phyloP scores from a whole-genome alignment of 1,284 basidiomycete genomes.

The Sanguinoderma infundibulare region DNA sequence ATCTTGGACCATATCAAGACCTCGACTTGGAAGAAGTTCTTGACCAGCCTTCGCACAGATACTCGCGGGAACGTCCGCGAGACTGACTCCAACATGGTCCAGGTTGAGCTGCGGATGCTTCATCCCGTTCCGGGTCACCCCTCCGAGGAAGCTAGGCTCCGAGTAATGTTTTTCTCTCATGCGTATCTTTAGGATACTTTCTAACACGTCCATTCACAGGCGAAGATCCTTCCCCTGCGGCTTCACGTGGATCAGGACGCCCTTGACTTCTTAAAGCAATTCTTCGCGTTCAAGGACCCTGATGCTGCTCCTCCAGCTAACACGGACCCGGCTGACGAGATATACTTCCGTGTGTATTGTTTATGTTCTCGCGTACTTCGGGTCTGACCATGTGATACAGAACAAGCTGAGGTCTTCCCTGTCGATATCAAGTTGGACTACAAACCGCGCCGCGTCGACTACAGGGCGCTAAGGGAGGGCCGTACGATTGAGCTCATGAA shows the following conservation, averaged over 20 bases:
- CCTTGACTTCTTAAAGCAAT: constrained; percentile 95
- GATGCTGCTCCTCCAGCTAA: constrained; percentile 40
- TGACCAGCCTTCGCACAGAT: constrained; percentile 84
- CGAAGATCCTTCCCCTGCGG: constrained; percentile 87
- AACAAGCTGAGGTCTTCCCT: constrained; percentile 90
- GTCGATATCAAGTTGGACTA: constrained; percentile 95
- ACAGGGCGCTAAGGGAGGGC: constrained; percentile 89
- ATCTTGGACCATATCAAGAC: constrained; percentile 98
- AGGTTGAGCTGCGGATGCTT: constrained; percentile 79
- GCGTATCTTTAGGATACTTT: constrained; percentile 1
- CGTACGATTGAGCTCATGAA: constrained; percentile 98
- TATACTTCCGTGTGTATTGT: constrained; percentile 74
- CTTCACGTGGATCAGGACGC: constrained; percentile 98
- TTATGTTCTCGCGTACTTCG: constrained; percentile 1
- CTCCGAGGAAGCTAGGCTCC: constrained; percentile 81
- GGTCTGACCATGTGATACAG: constrained; percentile 41
- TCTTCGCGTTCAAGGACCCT: constrained; percentile 88
- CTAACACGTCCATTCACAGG: constrained; percentile 46
- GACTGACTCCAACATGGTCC: constrained; percentile 93
- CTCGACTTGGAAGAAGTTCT: constrained; percentile 97
- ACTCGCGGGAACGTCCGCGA: constrained; percentile 86
- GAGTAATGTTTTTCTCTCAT: constrained; percentile 54
- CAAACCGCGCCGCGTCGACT: constrained; percentile 97
- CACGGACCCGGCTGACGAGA: constrained; percentile 49
- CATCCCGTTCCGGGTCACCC: constrained; percentile 68